Evolutionary conservation across 2,329 filamentous ascomycete genomes (phyloP), one percentile per base, ranked within the genome.

Genomic region (Pyricularia pennisetigena): DNA sequence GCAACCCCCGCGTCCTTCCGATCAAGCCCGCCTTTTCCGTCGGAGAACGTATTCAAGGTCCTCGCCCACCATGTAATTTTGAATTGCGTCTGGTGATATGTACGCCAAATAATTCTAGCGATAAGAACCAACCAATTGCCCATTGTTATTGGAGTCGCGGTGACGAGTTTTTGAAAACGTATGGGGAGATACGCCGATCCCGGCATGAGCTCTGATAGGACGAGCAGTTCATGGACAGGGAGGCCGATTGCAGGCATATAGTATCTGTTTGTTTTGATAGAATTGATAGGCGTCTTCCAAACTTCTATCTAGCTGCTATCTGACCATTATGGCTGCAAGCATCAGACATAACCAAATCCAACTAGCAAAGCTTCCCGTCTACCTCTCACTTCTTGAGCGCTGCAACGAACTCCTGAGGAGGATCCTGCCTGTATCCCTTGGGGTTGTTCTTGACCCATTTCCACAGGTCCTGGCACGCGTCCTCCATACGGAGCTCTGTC

Each of bases 361-460:
- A 28, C 4, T 10, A 62, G 26, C 12, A 29, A 29, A 28, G 14
- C 23, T 26, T 29, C 14, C 24, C 4, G 59, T 23, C 24, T 14
- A 16, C 24, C 26, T 28, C 24, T 62, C 26, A 62, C 64, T 78
- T 77, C 81, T 89, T 86, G 72, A 89, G 72, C 65, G 82, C 83
- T 70, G 90, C 89, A 66, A 97, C 76, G 74, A 98, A 85, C 79
- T 91, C 88, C 72, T 91, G 85, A 0, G 95, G 94, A n/a, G 94
- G 93, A 72, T 93, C 85, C 81, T 98, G 94, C 72, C 91, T 86
- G 82, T 98, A 98, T 26, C 95, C 95, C 81, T 94, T 88, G 28
- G 95, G 95, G 82, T 98, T 98, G 82, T 97, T 98, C 81, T 90
- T 85, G 20, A 96, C 97, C 95, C 95, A 99, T 76, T 88, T 89